Evolutionary conservation across 1,284 basidiomycete genomes (phyloP).

Genomic region (Leucoagaricus sp.): DNA sequence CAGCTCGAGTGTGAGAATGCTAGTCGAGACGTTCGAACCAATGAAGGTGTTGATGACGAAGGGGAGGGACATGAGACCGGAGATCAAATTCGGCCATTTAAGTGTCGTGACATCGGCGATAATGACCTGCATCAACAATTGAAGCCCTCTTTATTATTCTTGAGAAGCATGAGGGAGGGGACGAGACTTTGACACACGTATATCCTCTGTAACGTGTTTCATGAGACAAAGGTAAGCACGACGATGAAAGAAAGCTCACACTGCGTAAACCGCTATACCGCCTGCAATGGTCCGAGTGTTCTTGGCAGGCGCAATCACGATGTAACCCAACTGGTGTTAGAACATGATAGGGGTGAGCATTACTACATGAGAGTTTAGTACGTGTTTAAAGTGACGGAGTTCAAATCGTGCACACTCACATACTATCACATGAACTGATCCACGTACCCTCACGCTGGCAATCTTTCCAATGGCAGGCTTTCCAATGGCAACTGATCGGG

Average conservation of each 20-base stretch:
- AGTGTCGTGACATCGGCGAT: no score
- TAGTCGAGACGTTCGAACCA: no score
- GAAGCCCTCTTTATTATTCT: no score
- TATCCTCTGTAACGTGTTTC: no score
- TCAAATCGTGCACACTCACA: conserved; percentile 43
- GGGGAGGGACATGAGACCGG: no score
- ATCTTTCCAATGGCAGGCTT: conserved; percentile 84
- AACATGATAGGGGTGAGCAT: conserved; percentile 20
- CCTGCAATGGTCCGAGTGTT: conserved; percentile 50
- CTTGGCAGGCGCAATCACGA: conserved; percentile 66
- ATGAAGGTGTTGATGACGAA: no score
- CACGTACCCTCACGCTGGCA: conserved; percentile 66
- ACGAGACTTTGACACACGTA: no score
- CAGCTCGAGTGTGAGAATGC: no score
- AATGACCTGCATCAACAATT: no score
- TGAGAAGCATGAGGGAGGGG: no score
- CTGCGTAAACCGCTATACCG: conserved; percentile 59
- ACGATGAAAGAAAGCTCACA: conserved; percentile 42
- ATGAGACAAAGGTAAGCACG: no score
- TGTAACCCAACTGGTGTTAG: conserved; percentile 47
- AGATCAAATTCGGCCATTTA: no score
- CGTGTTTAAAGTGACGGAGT: not conserved
- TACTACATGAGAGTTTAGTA: conserved; percentile 35
- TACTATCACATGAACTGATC: conserved; percentile 61
- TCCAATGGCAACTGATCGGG: conserved; percentile 40